phyloP scores from a whole-genome alignment of 371 early-diverging fungal genomes.

The Funneliformis caledonium region DNA sequence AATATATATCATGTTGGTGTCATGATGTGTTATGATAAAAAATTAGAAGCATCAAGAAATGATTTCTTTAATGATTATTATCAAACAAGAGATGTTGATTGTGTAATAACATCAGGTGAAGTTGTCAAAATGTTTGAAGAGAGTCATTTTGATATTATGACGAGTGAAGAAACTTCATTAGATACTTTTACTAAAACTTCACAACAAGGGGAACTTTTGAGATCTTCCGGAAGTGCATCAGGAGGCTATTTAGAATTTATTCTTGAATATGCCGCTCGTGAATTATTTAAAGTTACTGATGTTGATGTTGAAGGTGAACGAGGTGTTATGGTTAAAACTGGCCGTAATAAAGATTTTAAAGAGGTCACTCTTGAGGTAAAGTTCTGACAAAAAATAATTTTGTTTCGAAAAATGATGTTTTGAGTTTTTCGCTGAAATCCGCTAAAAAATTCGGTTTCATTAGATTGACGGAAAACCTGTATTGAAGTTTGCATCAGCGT shows the following conservation, averaged over 20 bases:
- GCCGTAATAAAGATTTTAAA: conserved; percentile 84
- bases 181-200: conserved; percentile 52
- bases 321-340: conserved; percentile 60
- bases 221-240: conserved; percentile 80
- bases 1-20: conserved; percentile 89
- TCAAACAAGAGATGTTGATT: conserved; percentile 90
- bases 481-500: conserved; percentile 82
- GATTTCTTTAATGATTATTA: conserved; percentile 86
- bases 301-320: conserved; percentile 50
- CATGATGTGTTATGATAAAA: conserved; percentile 99
- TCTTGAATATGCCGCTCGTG: conserved; percentile 78
- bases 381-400: background rate
- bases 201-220: conserved; percentile 53
- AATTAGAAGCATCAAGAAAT: conserved; percentile 92
- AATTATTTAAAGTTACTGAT: conserved; percentile 70
- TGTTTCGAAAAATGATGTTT: background rate
- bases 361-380: conserved; percentile 63
- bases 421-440: background rate
- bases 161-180: conserved; percentile 57
- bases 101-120: conserved; percentile 89
- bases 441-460: background rate
- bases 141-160: conserved; percentile 54
- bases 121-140: conserved; percentile 83
- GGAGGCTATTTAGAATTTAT: conserved; percentile 92
- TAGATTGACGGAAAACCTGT: conserved; percentile 55